Evolutionary conservation across 2,329 filamentous ascomycete genomes (phyloP).

Genomic region (Didymella lethalis): DNA sequence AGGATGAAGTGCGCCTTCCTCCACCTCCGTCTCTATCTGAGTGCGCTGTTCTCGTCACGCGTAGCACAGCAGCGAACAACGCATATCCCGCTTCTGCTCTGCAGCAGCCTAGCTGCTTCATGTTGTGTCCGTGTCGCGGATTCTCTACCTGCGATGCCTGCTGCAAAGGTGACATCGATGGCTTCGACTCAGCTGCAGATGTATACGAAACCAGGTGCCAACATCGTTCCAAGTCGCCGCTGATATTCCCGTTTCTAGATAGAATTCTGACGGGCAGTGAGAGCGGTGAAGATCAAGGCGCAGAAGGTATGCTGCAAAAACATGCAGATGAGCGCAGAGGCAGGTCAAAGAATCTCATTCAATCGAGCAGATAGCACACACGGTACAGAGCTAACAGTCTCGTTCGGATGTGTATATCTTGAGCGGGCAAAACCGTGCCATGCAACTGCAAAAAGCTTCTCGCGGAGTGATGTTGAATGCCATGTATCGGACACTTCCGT

Average conservation of each 20-base stretch:
- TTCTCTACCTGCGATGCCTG: background rate
- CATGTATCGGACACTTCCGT: background rate
- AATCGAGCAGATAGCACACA: background rate
- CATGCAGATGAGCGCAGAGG: background rate
- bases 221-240: slow-evolving; percentile 12
- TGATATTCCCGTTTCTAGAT: slow-evolving; percentile 1
- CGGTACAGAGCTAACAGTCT: background rate
- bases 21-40: background rate
- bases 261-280: no score
- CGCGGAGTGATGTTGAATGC: background rate
- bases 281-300: background rate
- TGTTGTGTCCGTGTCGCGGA: background rate
- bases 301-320: background rate
- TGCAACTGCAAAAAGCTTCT: background rate
- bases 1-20: slow-evolving; percentile 4
- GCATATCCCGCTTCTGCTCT: background rate
- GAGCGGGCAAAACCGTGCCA: background rate
- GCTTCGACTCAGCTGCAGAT: slow-evolving; percentile 3
- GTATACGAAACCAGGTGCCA: slow-evolving; percentile 3
- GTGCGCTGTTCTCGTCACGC: slow-evolving; percentile 3
- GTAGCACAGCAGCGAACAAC: slow-evolving; percentile 6
- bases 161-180: slow-evolving; percentile 7
- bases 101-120: background rate
- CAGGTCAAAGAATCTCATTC: background rate
- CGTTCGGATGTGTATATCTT: background rate